Conservation (phyloP, 1,284 basidiomycete genomes). For the Trametes sp. region DNA sequence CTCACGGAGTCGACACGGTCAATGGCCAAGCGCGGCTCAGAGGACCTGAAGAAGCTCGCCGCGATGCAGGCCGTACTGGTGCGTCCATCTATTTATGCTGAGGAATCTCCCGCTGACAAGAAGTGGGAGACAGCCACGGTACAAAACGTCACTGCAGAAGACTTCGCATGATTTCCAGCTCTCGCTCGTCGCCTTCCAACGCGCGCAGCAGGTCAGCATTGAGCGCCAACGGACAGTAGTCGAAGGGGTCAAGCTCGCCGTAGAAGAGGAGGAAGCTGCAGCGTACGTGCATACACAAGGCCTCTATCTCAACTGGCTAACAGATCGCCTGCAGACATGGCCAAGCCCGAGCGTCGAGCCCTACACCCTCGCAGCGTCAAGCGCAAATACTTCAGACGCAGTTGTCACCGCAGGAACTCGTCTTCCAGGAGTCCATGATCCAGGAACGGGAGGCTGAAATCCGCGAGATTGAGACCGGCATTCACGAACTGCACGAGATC, state of each 20-base stretch:
- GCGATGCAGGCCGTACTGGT: constrained; percentile 68
- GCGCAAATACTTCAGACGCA: constrained; percentile 76
- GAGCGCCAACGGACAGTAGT: constrained; percentile 88
- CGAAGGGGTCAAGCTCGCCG: constrained; percentile 79
- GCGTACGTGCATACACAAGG: constrained; percentile 34
- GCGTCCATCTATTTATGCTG: not conserved
- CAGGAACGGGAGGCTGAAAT: constrained; percentile 96
- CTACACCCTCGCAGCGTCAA: constrained; percentile 60
- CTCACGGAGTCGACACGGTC: constrained; percentile 93
- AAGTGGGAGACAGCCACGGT: constrained; percentile 60
- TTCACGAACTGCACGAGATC: constrained; percentile 97
- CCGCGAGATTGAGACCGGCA: constrained; percentile 95
- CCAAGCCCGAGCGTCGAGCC: constrained; percentile 38
- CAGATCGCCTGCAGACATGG: constrained; percentile 19
- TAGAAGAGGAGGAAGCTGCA: constrained; percentile 70
- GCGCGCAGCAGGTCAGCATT: constrained; percentile 89
- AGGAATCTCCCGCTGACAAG: constrained; percentile 2
- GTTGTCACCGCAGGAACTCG: constrained; percentile 89
- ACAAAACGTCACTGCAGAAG: constrained; percentile 85
- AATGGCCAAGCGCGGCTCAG: constrained; percentile 93
- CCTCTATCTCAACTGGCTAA: not conserved
- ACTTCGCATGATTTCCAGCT: constrained; percentile 93
- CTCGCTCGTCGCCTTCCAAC: constrained; percentile 91
- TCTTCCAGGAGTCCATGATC: constrained; percentile 96
- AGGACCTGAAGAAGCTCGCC: constrained; percentile 89